Base-by-base conservation (phyloP, 805 yeast species). In the Saturnispora mendoncae region DNA sequence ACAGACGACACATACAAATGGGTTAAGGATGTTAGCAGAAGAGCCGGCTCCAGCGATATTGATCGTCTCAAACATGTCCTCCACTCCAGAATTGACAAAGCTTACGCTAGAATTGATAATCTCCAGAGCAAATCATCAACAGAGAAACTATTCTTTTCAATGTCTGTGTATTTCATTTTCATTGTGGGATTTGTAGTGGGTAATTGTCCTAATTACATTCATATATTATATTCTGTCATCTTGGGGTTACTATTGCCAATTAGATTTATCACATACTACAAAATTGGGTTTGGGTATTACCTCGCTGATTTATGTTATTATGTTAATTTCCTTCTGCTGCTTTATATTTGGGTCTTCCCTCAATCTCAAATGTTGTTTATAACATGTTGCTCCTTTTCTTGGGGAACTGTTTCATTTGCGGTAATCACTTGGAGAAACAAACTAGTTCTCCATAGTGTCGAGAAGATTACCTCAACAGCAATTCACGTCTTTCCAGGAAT, bases 341-440 rank as follows among this genome's bases (percentile, higher is more conserved):
- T 76, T 1, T 90, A 75, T 55, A 70, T 90, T 25, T 90, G 97
- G 97, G 66, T 77, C 4, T 77, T 79, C 47, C 97, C 98, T 0
- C 54, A 68, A 26, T 84, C 94, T 2, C 68, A 69, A 30, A 72
- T 78, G 50, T 66, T 90, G 19, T 90, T 82, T 62, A 76, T 84
- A 13, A 73, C 90, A 2, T 86, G 94, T 49, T 88, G 84, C 61
- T 82, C 95, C 8, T 76, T 90, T 46, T 72, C 92, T 1, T 78
- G 82, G 64, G 98, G 97, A 1, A 85, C 97, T 0, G 63, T 90
- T 42, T 74, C 95, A 5, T 88, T 85, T 72, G 97, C 97, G 0
- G 95, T 90, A 18, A 78, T 90, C 33, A 84, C 96, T 0, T 90
- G 97, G 98, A 71, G 95, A 51, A 90, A 90, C 58, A 87, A 96